Percentiles rank a stretch among this genome's conserved stretches.
Conservation (phyloP, 2,329 filamentous ascomycete species). For the Claviceps purpurea region DNA sequence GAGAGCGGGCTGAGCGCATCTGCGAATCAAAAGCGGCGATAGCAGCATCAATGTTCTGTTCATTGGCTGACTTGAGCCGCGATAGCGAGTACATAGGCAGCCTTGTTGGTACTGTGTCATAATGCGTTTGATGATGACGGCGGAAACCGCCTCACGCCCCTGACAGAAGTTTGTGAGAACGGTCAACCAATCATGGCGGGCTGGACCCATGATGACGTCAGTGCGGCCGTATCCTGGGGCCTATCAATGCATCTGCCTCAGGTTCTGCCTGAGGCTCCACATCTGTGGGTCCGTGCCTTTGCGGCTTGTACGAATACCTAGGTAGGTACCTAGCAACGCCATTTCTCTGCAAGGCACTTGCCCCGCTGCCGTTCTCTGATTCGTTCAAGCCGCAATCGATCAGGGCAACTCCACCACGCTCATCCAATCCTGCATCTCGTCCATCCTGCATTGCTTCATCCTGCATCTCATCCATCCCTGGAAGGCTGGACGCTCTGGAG, state of each 20-base stretch:
- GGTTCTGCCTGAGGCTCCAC: conserved; percentile 13
- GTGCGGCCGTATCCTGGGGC: conserved; percentile 11
- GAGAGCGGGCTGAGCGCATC: not conserved
- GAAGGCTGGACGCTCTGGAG: no score
- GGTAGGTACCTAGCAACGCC: no score
- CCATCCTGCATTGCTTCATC: no score
- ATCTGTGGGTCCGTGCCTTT: not conserved
- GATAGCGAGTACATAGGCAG: not conserved
- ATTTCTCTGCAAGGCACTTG: no score
- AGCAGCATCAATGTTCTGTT: not conserved
- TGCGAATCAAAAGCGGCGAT: not conserved
- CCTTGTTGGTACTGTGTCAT: conserved; percentile 1
- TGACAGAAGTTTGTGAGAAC: not conserved
- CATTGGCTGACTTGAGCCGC: not conserved
- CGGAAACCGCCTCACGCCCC: not conserved
- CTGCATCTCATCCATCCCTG: no score
- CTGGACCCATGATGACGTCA: conserved; percentile 19
- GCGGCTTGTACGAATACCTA: no score
- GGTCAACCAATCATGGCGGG: conserved; percentile 3
- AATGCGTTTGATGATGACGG: not conserved
- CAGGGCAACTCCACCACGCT: no score
- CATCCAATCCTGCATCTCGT: no score
- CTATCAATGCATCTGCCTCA: not conserved
- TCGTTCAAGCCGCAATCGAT: no score
- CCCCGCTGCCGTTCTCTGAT: no score